phyloP scores from a whole-genome alignment of 331 rosid species.

The Rhamnella rubrinervis region DNA sequence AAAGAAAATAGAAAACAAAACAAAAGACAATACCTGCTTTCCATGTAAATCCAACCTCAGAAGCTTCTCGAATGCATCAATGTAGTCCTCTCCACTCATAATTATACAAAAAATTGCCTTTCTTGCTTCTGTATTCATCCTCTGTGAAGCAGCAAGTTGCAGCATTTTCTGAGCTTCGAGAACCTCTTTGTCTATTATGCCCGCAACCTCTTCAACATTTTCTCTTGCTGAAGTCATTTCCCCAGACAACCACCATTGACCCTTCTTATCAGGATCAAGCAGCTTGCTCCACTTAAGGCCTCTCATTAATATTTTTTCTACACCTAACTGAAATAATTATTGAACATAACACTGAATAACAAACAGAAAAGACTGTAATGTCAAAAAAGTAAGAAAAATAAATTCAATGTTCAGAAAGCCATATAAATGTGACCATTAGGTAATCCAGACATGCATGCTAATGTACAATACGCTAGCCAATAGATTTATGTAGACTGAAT shows the following conservation, averaged over 20 bases:
- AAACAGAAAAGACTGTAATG: conserved; percentile 7
- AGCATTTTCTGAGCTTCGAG: conserved; percentile 78
- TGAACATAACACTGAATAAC: conserved; percentile 15
- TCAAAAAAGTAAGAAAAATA: not conserved
- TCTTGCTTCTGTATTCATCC: conserved; percentile 92
- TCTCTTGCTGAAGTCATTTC: conserved; percentile 48
- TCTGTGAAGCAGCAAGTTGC: conserved; percentile 84
- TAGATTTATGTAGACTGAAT: too few species aligned
- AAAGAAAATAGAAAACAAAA: not conserved
- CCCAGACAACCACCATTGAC: conserved; percentile 89
- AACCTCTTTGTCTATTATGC: conserved; percentile 76
- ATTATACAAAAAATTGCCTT: conserved; percentile 87
- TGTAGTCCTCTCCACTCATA: conserved; percentile 89
- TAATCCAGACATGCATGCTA: too few species aligned
- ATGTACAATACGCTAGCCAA: too few species aligned
- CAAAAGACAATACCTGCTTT: conserved; percentile 57
- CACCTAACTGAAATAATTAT: conserved; percentile 57
- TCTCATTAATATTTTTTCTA: conserved; percentile 57
- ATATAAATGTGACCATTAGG: too few species aligned
- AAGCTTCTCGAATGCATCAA: conserved; percentile 95
- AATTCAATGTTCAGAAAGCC: not conserved
- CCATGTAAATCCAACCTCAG: conserved; percentile 79
- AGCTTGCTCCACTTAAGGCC: conserved; percentile 84
- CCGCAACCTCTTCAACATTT: conserved; percentile 64
- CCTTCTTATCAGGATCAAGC: conserved; percentile 81